A percentile compares a stretch with the other conserved stretches of the same genome.
phyloP scores from a whole-genome alignment of 768 basidiomycete genomes.

The Phlebiopsis flavidoalba region DNA sequence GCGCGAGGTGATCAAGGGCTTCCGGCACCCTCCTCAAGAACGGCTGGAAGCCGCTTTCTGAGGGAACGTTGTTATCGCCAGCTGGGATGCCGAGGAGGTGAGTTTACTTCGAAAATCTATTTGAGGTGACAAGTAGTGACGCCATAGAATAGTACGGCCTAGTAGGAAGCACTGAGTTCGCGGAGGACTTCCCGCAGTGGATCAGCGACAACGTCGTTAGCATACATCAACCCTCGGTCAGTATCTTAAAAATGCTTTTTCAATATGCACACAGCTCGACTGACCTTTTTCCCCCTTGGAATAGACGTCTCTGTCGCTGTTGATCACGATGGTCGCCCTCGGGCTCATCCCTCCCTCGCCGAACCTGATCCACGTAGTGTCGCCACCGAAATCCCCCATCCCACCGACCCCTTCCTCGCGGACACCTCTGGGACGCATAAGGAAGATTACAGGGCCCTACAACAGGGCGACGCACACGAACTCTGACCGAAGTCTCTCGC shows the following conservation, averaged over 20 bases:
- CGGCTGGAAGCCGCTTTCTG: conserved; percentile 86
- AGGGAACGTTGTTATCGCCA: conserved; percentile 70
- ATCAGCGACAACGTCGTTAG: conserved; percentile 74
- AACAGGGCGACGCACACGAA: conserved; percentile 29
- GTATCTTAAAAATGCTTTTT: conserved; percentile 8
- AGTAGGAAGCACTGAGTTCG: conserved; percentile 87
- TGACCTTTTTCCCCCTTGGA: not conserved
- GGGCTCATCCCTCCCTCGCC: conserved; percentile 83
- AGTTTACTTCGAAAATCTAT: not conserved
- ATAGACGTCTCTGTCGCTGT: conserved; percentile 59
- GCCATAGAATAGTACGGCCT: conserved; percentile 47
- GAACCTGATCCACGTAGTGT: conserved; percentile 59
- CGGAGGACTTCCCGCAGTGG: conserved; percentile 86
- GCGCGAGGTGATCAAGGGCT: conserved; percentile 72
- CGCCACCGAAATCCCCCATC: conserved; percentile 71
- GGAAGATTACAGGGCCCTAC: conserved; percentile 47
- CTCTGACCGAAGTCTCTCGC: conserved; percentile 34
- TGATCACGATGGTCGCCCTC: conserved; percentile 49
- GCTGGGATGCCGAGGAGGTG: conserved; percentile 78
- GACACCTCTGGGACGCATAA: conserved; percentile 79
- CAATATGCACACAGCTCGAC: not conserved
- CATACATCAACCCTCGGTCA: conserved; percentile 77
- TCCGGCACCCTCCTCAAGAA: conserved; percentile 59
- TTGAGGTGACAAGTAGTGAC: not conserved
- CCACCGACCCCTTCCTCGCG: conserved; percentile 47